Evolutionary conservation across 345 rosid species (phyloP).

Genomic region (Lepidium didymum): DNA sequence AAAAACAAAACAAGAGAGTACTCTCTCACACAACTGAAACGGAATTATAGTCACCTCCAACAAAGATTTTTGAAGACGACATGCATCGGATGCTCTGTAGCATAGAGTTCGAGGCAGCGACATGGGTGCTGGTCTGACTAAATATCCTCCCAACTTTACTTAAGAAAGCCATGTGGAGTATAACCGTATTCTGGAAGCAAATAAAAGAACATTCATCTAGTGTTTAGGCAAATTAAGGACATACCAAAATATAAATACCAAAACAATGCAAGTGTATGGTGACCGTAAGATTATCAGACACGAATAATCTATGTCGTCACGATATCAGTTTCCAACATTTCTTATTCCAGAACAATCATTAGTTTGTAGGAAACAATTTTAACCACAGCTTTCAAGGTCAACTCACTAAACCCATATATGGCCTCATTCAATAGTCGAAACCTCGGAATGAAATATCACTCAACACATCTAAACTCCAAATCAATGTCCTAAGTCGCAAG

Average conservation of each 20-base stretch:
- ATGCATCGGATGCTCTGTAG: slow-evolving; percentile 69
- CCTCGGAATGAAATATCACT: background rate
- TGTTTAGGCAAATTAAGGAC: background rate
- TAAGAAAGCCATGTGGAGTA: slow-evolving; percentile 65
- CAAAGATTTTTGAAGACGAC: slow-evolving; percentile 71
- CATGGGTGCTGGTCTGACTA: slow-evolving; percentile 53
- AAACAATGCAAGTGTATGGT: background rate
- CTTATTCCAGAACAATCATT: background rate
- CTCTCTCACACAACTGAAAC: background rate
- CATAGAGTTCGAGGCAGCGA: slow-evolving; percentile 33
- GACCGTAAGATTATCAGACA: background rate
- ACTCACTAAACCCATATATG: slow-evolving; percentile 3
- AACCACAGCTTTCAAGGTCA: slow-evolving; percentile 9
- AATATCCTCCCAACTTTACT: slow-evolving; percentile 65
- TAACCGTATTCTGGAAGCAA: background rate
- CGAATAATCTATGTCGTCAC: background rate
- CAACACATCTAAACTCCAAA: background rate
- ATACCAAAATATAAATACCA: background rate
- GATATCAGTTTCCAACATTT: background rate
- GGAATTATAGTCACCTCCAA: slow-evolving; percentile 56
- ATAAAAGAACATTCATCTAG: background rate
- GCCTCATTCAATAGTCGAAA: background rate
- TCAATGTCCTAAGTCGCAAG: background rate
- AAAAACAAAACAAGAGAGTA: background rate
- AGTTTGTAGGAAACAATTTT: background rate